Conservation (phyloP, 306 rosid species). For the Ziziphus jujuba region DNA sequence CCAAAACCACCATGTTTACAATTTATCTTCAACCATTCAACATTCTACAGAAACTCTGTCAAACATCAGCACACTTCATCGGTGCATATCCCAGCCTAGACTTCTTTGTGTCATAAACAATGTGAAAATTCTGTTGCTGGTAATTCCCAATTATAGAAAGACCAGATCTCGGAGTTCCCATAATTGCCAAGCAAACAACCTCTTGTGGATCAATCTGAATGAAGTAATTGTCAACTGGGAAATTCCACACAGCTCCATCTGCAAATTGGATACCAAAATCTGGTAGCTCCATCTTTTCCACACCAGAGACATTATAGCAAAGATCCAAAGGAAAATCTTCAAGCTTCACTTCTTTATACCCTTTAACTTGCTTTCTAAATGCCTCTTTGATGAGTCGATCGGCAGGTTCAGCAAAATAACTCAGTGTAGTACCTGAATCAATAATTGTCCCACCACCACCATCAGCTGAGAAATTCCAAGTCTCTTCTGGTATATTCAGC, state of each 20-base stretch:
- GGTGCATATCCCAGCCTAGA: slow-evolving; percentile 91
- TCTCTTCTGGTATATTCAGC: slow-evolving; percentile 65
- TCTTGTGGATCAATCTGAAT: slow-evolving; percentile 66
- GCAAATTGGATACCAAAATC: slow-evolving; percentile 66
- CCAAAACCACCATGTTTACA: slow-evolving; percentile 38
- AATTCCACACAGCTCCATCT: slow-evolving; percentile 89
- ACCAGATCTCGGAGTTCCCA: slow-evolving; percentile 67
- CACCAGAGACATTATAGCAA: slow-evolving; percentile 91
- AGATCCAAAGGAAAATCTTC: slow-evolving; percentile 68
- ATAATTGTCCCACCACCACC: slow-evolving; percentile 91
- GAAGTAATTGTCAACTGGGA: slow-evolving; percentile 89
- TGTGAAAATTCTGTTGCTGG: slow-evolving; percentile 96
- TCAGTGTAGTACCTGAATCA: slow-evolving; percentile 93
- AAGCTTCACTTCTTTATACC: slow-evolving; percentile 43
- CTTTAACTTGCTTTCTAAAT: slow-evolving; percentile 56
- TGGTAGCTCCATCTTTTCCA: slow-evolving; percentile 71
- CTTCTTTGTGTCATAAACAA: slow-evolving; percentile 77
- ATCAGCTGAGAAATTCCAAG: slow-evolving; percentile 62
- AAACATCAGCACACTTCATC: slow-evolving; percentile 83
- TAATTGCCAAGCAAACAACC: slow-evolving; percentile 76
- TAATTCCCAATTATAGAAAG: slow-evolving; percentile 92
- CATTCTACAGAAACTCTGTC: slow-evolving; percentile 18
- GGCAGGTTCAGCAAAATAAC: slow-evolving; percentile 91
- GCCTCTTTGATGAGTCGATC: slow-evolving; percentile 64
- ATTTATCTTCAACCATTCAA: slow-evolving; percentile 20